These are phyloP conservation scores for Centaurea solstitialis DNA, from an alignment of 129 eudicot species.

Conservation along the genomic window DNA sequence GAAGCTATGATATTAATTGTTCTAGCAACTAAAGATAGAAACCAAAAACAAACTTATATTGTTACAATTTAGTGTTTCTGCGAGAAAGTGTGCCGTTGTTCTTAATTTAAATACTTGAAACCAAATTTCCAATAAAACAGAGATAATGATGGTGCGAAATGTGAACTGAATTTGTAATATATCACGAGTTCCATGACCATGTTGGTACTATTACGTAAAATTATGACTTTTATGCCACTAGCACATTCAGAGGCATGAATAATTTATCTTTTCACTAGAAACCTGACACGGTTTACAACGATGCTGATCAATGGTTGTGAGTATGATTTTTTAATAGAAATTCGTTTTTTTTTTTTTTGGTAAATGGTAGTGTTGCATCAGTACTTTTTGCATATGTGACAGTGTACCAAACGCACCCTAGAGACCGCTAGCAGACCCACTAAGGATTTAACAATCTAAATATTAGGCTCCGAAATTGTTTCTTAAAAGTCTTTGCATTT, in stretches of 20 bases:
- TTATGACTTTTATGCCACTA: slow-evolving; percentile 12
- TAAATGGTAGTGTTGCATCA: too few species aligned
- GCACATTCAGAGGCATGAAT: background rate
- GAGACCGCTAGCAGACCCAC: background rate
- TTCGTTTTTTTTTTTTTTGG: too few species aligned
- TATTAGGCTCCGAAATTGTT: background rate
- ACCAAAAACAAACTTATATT: background rate
- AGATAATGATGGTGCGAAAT: slow-evolving; percentile 9
- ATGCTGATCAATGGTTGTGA: too few species aligned
- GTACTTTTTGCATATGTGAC: too few species aligned
- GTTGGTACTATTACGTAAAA: slow-evolving; percentile 1
- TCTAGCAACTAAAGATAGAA: slow-evolving; percentile 12
- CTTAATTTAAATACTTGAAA: background rate
- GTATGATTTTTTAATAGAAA: too few species aligned
- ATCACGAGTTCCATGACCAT: background rate
- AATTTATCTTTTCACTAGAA: background rate
- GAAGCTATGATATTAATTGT: background rate
- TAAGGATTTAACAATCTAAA: background rate
- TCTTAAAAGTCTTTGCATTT: background rate
- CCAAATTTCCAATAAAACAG: background rate
- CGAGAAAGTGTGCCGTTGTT: background rate
- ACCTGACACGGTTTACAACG: background rate
- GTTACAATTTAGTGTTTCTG: slow-evolving; percentile 2
- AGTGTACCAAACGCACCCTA: too few species aligned
- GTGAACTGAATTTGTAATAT: slow-evolving; percentile 4